These are phyloP conservation scores for Epichloe baconii DNA, from an alignment of 2,329 filamentous ascomycete genomes.

Conservation along the genomic window DNA sequence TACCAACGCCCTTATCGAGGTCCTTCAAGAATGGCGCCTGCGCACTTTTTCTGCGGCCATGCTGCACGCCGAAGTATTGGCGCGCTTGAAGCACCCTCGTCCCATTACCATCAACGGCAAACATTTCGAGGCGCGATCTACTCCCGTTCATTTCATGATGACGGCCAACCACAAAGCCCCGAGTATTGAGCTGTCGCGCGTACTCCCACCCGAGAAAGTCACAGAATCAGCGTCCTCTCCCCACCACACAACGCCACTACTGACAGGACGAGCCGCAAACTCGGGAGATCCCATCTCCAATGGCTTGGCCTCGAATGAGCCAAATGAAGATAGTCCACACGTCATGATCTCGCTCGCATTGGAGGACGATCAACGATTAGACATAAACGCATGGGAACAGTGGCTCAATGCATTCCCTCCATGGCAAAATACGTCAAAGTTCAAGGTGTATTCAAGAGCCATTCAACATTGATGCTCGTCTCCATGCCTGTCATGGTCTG, in stretches of 20 bases:
- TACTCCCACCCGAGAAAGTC: slow-evolving; percentile 12
- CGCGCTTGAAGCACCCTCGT: slow-evolving; percentile 45
- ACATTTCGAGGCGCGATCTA: slow-evolving; percentile 43
- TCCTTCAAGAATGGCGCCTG: slow-evolving; percentile 42
- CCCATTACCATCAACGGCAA: slow-evolving; percentile 45
- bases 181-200: slow-evolving; percentile 40
- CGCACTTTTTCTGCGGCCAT: slow-evolving; percentile 45
- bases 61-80: slow-evolving; percentile 46
- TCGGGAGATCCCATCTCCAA: slow-evolving; percentile 11
- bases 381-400: slow-evolving; percentile 45
- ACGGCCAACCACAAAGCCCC: slow-evolving; percentile 45
- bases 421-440: slow-evolving; percentile 48
- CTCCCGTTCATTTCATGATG: slow-evolving; percentile 51
- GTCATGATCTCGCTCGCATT: slow-evolving; percentile 48
- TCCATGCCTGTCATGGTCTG: slow-evolving; percentile 47
- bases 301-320: slow-evolving; percentile 25
- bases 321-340: slow-evolving; percentile 43
- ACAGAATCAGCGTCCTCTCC: slow-evolving; percentile 14
- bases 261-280: slow-evolving; percentile 15
- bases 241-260: slow-evolving; percentile 8
- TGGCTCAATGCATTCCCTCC: slow-evolving; percentile 42
- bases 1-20: slow-evolving; percentile 45
- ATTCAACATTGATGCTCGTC: slow-evolving; percentile 43
- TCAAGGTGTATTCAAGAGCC: slow-evolving; percentile 48
- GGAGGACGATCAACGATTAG: slow-evolving; percentile 42